phyloP scores from a whole-genome alignment of 441 rosid genomes.

The Isatis lusitanica region DNA sequence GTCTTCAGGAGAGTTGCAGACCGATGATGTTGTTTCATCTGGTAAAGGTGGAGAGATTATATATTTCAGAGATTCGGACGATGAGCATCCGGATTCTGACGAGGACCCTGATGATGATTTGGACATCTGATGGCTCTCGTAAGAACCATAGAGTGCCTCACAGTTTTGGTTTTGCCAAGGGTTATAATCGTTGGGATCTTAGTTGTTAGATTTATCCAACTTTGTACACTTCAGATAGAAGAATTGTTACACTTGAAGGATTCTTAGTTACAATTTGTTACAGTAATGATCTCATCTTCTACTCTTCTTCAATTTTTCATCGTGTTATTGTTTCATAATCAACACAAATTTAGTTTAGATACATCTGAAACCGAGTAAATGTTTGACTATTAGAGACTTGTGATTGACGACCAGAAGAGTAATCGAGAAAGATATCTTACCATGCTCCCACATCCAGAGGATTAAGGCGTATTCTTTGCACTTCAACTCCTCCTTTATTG shows the following conservation, averaged over 20 bases:
- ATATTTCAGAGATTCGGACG: constrained; percentile 92
- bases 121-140: constrained; percentile 49
- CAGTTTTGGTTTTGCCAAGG: neutral
- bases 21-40: constrained; percentile 32
- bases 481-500: too few species aligned
- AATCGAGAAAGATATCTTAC: too few species aligned
- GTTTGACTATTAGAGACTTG: too few species aligned
- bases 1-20: constrained; percentile 38
- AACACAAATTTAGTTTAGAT: neutral
- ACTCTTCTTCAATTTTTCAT: neutral
- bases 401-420: too few species aligned
- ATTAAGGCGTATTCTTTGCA: too few species aligned
- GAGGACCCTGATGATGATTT: constrained; percentile 98
- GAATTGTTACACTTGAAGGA: neutral
- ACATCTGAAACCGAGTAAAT: neutral
- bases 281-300: neutral
- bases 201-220: constrained; percentile 7
- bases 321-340: neutral
- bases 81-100: constrained; percentile 94
- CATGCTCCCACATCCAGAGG: too few species aligned
- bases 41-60: constrained; percentile 68
- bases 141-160: constrained; percentile 4
- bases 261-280: neutral
- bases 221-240: constrained; percentile 12
- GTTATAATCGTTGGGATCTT: neutral